phyloP scores from a whole-genome alignment of 2,329 filamentous ascomycete species.

The Paraphoma chrysanthemicola region DNA sequence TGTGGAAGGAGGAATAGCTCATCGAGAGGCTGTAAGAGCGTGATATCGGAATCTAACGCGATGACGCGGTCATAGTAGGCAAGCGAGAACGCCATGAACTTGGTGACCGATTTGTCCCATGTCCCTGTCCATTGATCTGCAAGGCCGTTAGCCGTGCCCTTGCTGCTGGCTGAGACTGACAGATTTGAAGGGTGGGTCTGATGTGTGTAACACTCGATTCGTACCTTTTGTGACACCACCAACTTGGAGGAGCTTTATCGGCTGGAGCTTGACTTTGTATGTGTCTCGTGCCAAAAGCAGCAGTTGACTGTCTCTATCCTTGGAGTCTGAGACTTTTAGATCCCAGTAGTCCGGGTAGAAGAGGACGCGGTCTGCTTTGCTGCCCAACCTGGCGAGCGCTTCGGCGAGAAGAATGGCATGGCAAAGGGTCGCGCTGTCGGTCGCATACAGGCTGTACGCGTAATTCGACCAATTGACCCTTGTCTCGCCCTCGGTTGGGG shows the following conservation, averaged over 20 bases:
- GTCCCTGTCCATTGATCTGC: conserved; percentile 51
- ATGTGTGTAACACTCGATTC: conserved; percentile 13
- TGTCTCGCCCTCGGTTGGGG: conserved; percentile 10
- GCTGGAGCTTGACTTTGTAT: conserved; percentile 59
- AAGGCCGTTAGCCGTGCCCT: conserved; percentile 21
- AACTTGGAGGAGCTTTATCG: conserved; percentile 52
- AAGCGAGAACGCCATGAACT: conserved; percentile 73
- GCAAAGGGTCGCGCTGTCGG: conserved; percentile 51
- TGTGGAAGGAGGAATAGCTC: conserved; percentile 72
- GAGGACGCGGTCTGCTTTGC: conserved; percentile 55
- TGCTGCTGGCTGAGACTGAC: conserved; percentile 11
- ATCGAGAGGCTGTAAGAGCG: conserved; percentile 69
- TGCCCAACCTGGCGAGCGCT: conserved; percentile 49
- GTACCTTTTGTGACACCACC: conserved; percentile 43
- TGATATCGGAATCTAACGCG: conserved; percentile 69
- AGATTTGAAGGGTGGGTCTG: conserved; percentile 6
- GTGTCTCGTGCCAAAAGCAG: conserved; percentile 56
- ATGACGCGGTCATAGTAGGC: conserved; percentile 67
- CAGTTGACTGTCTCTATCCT: conserved; percentile 54
- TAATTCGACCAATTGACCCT: conserved; percentile 48
- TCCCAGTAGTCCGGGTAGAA: conserved; percentile 54
- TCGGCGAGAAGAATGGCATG: conserved; percentile 55
- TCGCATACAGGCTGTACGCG: conserved; percentile 54
- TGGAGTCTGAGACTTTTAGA: conserved; percentile 29
- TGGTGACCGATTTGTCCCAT: conserved; percentile 71